A percentile compares a stretch with the other conserved stretches of the same genome.
phyloP scores from a whole-genome alignment of 345 rosid species.

The Carallia pectinifolia region DNA sequence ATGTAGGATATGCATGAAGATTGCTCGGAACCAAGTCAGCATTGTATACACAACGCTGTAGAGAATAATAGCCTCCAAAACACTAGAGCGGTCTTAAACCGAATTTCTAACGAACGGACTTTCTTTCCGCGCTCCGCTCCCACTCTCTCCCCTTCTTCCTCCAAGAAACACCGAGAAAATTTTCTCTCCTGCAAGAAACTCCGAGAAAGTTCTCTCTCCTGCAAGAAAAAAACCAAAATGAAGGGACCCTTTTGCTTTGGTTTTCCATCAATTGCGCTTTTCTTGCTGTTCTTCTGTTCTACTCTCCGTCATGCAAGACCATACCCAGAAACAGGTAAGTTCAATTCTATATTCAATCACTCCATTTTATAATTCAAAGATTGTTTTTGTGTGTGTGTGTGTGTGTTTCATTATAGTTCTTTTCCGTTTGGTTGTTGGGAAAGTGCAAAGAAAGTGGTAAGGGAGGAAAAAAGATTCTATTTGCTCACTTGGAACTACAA shows the following conservation, averaged over 20 bases:
- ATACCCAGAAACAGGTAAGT: constrained; percentile 35
- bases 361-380: background rate
- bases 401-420: background rate
- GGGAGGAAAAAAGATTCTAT: no score
- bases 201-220: constrained; percentile 15
- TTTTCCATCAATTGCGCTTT: constrained; percentile 23
- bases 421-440: constrained; percentile 5
- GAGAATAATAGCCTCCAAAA: background rate
- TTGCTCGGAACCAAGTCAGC: no score
- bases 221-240: constrained; percentile 9
- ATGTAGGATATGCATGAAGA: no score
- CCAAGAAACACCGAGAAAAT: constrained; percentile 6
- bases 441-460: constrained; percentile 1
- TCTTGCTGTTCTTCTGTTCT: constrained; percentile 31
- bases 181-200: constrained; percentile 9
- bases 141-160: background rate
- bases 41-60: background rate
- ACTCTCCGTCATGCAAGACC: constrained; percentile 39
- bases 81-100: constrained; percentile 5
- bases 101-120: constrained; percentile 12
- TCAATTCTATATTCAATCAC: background rate
- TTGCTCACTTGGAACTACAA: no score
- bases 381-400: no score
- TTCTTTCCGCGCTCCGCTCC: constrained; percentile 2
- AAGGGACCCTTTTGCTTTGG: constrained; percentile 12